phyloP scores from a whole-genome alignment of 2,329 filamentous ascomycete species.

The Diaporthe vexans region DNA sequence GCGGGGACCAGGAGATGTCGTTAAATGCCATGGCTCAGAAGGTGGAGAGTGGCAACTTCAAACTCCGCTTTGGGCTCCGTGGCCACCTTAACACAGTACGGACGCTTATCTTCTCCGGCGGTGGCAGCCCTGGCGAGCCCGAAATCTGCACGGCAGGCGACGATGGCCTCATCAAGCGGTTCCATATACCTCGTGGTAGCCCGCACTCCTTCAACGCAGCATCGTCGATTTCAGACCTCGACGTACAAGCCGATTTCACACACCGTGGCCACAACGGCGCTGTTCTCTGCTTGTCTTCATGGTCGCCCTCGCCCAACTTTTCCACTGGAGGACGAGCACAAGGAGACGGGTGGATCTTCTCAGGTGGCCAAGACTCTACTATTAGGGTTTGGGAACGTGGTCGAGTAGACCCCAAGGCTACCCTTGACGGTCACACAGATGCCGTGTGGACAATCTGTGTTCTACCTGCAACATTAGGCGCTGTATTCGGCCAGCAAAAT shows the following conservation, averaged over 20 bases:
- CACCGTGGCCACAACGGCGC: constrained; percentile 94
- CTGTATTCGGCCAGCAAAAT: constrained; percentile 82
- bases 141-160: constrained; percentile 97
- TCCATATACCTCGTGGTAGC: constrained; percentile 91
- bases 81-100: constrained; percentile 95
- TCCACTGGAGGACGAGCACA: constrained; percentile 88
- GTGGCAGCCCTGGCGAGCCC: constrained; percentile 93
- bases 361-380: constrained; percentile 93
- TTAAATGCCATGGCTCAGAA: constrained; percentile 66
- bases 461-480: constrained; percentile 84
- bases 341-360: constrained; percentile 98
- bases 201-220: constrained; percentile 56
- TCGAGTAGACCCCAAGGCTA: constrained; percentile 94
- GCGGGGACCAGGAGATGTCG: constrained; percentile 75
- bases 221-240: constrained; percentile 80
- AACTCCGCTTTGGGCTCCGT: constrained; percentile 90
- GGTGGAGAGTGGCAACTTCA: constrained; percentile 83
- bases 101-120: constrained; percentile 95
- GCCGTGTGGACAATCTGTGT: constrained; percentile 97
- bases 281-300: constrained; percentile 88
- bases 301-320: constrained; percentile 89
- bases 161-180: constrained; percentile 95
- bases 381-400: constrained; percentile 96
- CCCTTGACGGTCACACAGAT: constrained; percentile 93
- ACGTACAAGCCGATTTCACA: constrained; percentile 94